Conservation (phyloP, 306 rosid species). For the Prosopis cineraria region DNA sequence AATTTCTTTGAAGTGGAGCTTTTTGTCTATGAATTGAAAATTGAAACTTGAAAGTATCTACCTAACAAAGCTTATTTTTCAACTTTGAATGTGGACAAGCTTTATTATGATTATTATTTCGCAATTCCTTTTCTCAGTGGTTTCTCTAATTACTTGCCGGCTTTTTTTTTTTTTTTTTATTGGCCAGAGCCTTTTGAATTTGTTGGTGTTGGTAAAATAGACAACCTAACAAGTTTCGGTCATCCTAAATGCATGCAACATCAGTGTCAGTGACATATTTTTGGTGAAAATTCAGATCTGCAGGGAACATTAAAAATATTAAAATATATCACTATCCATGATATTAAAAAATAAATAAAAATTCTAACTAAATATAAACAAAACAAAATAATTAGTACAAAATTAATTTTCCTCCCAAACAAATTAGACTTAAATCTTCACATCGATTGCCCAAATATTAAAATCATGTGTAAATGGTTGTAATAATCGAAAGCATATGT, state of each 20-base stretch:
- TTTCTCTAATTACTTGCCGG: not conserved
- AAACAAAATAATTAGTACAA: too few relatives aligned
- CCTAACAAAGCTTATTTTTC: constrained; percentile 17
- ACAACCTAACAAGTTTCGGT: too few relatives aligned
- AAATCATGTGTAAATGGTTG: too few relatives aligned
- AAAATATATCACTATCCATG: not conserved
- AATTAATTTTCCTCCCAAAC: too few relatives aligned
- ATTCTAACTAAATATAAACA: too few relatives aligned
- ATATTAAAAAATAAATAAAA: too few relatives aligned
- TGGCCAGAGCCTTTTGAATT: too few relatives aligned
- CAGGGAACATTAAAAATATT: not conserved
- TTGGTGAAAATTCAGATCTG: not conserved
- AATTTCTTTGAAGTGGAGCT: not conserved
- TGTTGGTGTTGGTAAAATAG: too few relatives aligned
- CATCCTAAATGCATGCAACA: too few relatives aligned
- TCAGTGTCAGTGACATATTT: too few relatives aligned
- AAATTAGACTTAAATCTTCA: not conserved
- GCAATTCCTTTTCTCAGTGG: not conserved
- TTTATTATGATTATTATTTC: not conserved
- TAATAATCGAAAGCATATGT: not conserved
- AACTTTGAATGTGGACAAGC: not conserved
- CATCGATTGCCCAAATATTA: too few relatives aligned
- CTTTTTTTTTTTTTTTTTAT: too few relatives aligned
- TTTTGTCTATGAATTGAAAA: not conserved
- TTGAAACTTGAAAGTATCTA: not conserved